These are phyloP conservation scores for Lactarius sanguifluus DNA, from an alignment of 768 basidiomycete genomes.

Conservation along the genomic window DNA sequence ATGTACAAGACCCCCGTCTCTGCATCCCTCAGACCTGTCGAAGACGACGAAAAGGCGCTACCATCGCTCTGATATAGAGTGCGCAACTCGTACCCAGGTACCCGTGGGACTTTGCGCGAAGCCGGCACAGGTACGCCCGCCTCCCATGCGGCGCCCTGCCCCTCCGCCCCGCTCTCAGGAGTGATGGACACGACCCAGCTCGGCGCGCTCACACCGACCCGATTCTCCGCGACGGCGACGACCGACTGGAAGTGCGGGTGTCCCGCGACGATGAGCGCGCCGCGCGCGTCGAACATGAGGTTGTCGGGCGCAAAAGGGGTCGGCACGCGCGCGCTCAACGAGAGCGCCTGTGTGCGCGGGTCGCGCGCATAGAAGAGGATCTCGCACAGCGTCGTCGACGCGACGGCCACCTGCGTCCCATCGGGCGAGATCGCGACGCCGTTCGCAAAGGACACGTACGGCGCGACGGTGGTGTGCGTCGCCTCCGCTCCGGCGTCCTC, in stretches of 20 bases:
- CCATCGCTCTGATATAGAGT: constrained; percentile 78
- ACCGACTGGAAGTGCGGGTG: constrained; percentile 65
- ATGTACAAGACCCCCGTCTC: constrained; percentile 51
- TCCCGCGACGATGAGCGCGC: constrained; percentile 56
- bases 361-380: constrained; percentile 56
- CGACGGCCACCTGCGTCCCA: constrained; percentile 52
- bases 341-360: constrained; percentile 45
- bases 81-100: constrained; percentile 44
- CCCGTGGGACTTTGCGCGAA: constrained; percentile 41
- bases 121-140: constrained; percentile 49
- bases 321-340: constrained; percentile 39
- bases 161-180: constrained; percentile 19
- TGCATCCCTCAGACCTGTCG: constrained; percentile 53
- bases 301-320: constrained; percentile 68
- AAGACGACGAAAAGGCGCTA: constrained; percentile 53
- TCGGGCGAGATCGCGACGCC: constrained; percentile 60
- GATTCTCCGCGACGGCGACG: constrained; percentile 44
- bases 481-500: constrained; percentile 22
- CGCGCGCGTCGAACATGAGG: constrained; percentile 49
- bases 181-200: constrained; percentile 60
- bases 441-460: constrained; percentile 65
- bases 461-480: constrained; percentile 38
- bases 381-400: constrained; percentile 49
- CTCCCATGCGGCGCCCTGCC: constrained; percentile 38
- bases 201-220: constrained; percentile 42